Conservation (phyloP, 2,329 filamentous ascomycete species). For the Colletotrichum spaethianum region DNA sequence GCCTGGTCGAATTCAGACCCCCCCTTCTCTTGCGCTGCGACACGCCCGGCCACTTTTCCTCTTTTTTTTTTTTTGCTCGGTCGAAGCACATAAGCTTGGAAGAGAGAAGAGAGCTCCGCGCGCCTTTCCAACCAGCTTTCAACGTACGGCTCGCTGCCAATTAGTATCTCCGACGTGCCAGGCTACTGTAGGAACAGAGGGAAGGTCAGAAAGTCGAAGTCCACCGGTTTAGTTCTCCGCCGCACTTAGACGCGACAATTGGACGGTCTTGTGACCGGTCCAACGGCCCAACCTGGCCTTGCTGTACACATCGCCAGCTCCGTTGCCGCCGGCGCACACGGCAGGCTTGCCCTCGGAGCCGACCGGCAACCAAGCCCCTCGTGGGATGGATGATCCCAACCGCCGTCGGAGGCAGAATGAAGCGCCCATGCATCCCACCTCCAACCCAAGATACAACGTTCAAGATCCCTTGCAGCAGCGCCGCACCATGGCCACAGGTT, state of each 20-base stretch:
- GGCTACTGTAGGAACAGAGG: conserved; percentile 4
- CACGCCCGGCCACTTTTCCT: conserved; percentile 4
- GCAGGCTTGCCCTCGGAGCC: conserved; percentile 72
- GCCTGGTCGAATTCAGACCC: conserved; percentile 14
- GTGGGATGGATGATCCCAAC: conserved; percentile 85
- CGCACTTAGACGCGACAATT: conserved; percentile 7
- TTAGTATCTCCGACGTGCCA: conserved; percentile 4
- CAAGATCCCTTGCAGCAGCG: conserved; percentile 65
- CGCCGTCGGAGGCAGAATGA: conserved; percentile 83
- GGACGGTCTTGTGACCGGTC: conserved; percentile 51
- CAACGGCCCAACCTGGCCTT: conserved; percentile 72
- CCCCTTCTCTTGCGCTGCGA: neutral
- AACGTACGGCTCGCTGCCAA: neutral
- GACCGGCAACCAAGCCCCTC: conserved; percentile 65
- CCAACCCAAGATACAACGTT: conserved; percentile 67
- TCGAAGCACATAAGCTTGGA: conserved; percentile 10
- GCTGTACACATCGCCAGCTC: conserved; percentile 71
- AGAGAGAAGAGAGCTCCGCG: neutral
- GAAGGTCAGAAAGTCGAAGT: neutral
- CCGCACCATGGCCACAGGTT: conserved; percentile 50
- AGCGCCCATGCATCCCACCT: conserved; percentile 74
- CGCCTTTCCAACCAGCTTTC: neutral
- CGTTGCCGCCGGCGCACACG: conserved; percentile 77
- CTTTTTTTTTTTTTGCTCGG: neutral
- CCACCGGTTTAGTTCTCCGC: neutral